Evolutionary conservation across 2,329 filamentous ascomycete genomes (phyloP).

Genomic region (Dothideomycetes sp.): DNA sequence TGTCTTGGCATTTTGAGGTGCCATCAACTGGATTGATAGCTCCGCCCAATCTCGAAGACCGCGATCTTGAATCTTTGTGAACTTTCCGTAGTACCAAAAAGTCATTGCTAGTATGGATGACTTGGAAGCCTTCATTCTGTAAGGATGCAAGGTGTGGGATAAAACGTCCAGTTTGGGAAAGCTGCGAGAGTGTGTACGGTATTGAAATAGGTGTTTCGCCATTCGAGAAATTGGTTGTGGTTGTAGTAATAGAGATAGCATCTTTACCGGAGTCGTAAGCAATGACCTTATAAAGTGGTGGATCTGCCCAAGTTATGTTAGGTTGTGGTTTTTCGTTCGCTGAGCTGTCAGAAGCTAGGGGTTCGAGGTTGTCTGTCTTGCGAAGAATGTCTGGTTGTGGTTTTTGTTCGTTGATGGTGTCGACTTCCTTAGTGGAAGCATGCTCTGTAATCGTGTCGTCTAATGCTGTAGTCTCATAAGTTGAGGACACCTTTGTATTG

Average conservation of each 20-base stretch:
- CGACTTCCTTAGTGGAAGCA: no score
- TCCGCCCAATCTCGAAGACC: conserved; percentile 7
- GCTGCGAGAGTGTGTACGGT: conserved; percentile 49
- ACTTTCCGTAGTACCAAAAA: conserved; percentile 59
- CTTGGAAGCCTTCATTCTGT: conserved; percentile 55
- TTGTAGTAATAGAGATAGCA: conserved; percentile 50
- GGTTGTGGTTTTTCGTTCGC: not conserved
- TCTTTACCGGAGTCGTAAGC: conserved; percentile 55
- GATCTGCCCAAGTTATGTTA: conserved; percentile 23
- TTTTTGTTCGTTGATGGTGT: no score
- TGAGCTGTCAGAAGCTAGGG: no score
- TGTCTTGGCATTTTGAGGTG: conserved; percentile 20
- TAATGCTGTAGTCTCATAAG: no score
- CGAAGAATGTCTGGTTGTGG: no score
- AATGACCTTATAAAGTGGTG: conserved; percentile 52
- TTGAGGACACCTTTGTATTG: no score
- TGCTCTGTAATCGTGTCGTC: no score
- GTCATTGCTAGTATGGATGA: conserved; percentile 54
- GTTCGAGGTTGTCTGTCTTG: no score
- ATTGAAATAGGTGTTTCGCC: conserved; percentile 46
- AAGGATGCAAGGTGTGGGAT: conserved; percentile 53
- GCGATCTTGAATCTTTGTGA: conserved; percentile 22
- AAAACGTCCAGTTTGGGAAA: conserved; percentile 57
- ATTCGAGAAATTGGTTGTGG: conserved; percentile 43
- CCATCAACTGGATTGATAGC: conserved; percentile 49